A percentile compares a stretch with the other conserved stretches of the same genome.
Evolutionary conservation across 345 rosid species (phyloP).

Genomic region (Brassica rapa): DNA sequence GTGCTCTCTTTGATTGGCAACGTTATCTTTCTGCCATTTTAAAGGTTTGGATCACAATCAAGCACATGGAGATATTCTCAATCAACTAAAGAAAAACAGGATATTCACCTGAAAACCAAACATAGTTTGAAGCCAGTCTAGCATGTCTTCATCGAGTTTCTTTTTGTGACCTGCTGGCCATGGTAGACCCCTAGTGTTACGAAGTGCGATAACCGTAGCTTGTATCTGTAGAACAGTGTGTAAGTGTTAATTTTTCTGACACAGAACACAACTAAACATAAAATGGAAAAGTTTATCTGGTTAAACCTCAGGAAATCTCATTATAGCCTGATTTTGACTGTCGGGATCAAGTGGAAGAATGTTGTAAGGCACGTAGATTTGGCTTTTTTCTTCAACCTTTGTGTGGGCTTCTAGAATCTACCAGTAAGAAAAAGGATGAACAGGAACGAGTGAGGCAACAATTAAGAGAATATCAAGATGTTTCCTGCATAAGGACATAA

Average conservation of each 20-base stretch:
- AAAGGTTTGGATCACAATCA: constrained; percentile 18
- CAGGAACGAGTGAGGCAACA: constrained; percentile 15
- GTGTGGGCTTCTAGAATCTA: constrained; percentile 71
- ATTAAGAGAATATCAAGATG: too few relatives aligned
- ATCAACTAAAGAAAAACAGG: background rate
- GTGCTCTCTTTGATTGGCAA: constrained; percentile 67
- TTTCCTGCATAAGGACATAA: background rate
- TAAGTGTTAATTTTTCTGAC: background rate
- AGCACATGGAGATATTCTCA: background rate
- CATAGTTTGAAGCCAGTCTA: constrained; percentile 68
- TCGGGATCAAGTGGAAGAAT: constrained; percentile 78
- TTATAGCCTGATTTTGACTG: constrained; percentile 70
- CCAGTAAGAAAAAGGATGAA: constrained; percentile 21
- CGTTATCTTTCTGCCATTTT: constrained; percentile 53
- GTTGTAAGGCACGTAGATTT: constrained; percentile 65
- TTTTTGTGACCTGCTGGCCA: constrained; percentile 51
- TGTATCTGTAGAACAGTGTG: constrained; percentile 28
- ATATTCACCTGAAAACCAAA: constrained; percentile 59
- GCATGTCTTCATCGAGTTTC: constrained; percentile 53
- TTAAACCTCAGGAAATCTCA: constrained; percentile 66
- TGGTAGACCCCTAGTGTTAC: constrained; percentile 51
- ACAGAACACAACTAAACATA: background rate
- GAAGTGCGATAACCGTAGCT: constrained; percentile 49
- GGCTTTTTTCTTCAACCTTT: constrained; percentile 65
- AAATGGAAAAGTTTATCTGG: background rate